Conservation (phyloP, 495 filamentous ascomycete species). For the Neurospora discreta region DNA sequence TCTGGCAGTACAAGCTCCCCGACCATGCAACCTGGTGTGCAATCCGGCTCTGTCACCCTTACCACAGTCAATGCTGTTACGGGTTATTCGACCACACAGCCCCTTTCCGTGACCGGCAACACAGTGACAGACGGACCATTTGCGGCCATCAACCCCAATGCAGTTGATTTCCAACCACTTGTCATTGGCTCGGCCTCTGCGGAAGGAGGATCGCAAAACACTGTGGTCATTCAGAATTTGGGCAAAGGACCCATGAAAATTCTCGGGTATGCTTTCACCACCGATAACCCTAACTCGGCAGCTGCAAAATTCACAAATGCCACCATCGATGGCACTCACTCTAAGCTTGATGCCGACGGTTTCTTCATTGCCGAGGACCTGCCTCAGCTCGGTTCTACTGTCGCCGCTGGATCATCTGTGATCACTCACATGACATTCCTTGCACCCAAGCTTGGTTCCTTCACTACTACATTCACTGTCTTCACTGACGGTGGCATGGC, state of each 20-base stretch:
- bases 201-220: slow-evolving; percentile 12
- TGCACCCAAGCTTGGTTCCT: slow-evolving; percentile 13
- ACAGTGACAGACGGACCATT: slow-evolving; percentile 16
- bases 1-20: slow-evolving; percentile 13
- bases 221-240: slow-evolving; percentile 27
- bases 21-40: slow-evolving; percentile 10
- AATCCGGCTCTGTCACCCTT: slow-evolving; percentile 15
- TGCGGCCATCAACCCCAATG: slow-evolving; percentile 23
- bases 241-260: slow-evolving; percentile 24
- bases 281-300: slow-evolving; percentile 8
- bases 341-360: slow-evolving; percentile 10
- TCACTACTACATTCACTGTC: slow-evolving; percentile 16
- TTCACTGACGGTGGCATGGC: slow-evolving; percentile 21
- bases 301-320: slow-evolving; percentile 14
- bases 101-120: slow-evolving; percentile 13
- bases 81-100: slow-evolving; percentile 24
- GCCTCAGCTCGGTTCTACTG: slow-evolving; percentile 14
- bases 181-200: slow-evolving; percentile 18
- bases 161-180: slow-evolving; percentile 27
- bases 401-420: slow-evolving; percentile 16
- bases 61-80: slow-evolving; percentile 8
- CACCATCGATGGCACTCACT: slow-evolving; percentile 12
- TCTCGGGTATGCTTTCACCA: slow-evolving; percentile 21
- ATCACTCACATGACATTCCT: slow-evolving; percentile 21
- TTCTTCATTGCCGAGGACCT: slow-evolving; percentile 22